These are phyloP conservation scores for Globisporangium uncinulatum DNA, from an alignment of 352 stramenopile genomes.

Conservation along the genomic window DNA sequence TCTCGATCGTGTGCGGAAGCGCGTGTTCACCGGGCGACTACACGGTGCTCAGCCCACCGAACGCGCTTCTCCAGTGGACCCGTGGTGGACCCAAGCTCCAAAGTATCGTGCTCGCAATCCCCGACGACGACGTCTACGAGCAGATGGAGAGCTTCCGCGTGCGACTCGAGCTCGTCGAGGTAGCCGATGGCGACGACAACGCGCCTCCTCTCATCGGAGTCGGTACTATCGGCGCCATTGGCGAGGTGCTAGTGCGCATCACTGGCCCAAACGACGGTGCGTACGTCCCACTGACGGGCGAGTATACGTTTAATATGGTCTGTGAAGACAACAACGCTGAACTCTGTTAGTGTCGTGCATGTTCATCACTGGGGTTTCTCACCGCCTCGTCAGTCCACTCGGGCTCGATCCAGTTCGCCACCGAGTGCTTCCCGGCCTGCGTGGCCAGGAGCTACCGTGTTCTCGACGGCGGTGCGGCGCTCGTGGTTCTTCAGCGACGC, in stretches of 20 bases:
- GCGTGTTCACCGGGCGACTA: conserved; percentile 43
- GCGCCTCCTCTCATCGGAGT: conserved; percentile 10
- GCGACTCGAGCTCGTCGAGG: conserved; percentile 24
- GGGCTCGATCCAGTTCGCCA: conserved; percentile 54
- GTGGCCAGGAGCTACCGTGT: conserved; percentile 35
- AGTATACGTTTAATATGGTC: neutral
- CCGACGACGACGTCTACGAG: conserved; percentile 49
- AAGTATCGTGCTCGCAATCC: conserved; percentile 38
- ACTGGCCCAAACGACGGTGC: conserved; percentile 48
- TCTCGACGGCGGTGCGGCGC: conserved; percentile 37
- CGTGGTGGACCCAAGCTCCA: conserved; percentile 25
- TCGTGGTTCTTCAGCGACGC: conserved; percentile 46
- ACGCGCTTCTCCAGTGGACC: conserved; percentile 36
- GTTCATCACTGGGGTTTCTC: neutral
- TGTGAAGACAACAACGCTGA: neutral
- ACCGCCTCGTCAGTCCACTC: conserved; percentile 14
- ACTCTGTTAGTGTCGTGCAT: neutral
- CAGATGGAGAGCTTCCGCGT: conserved; percentile 42
- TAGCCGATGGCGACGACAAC: conserved; percentile 13
- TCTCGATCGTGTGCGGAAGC: conserved; percentile 36
- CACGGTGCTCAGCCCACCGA: conserved; percentile 21
- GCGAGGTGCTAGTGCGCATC: conserved; percentile 45
- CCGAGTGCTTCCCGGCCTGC: conserved; percentile 65
- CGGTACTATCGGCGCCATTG: conserved; percentile 34
- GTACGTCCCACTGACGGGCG: neutral